Conservation (phyloP, 257 asterid species). For the Craterostigma plantagineum region DNA sequence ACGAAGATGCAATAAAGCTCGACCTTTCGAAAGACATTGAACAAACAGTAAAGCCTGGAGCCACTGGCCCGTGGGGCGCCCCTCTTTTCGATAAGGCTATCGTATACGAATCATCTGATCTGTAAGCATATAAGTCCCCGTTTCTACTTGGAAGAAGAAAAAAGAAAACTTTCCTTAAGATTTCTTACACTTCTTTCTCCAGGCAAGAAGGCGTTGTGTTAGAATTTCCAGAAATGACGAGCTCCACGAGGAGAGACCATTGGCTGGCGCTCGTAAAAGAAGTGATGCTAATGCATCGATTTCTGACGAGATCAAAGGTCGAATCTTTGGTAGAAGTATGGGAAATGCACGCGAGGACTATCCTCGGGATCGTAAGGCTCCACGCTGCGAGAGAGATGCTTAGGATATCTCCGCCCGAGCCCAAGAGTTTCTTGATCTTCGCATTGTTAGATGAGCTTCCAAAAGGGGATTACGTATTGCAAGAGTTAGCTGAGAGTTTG, state of each 20-base stretch:
- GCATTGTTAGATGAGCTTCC: slow-evolving; percentile 58
- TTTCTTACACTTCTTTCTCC: no score
- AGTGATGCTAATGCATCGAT: slow-evolving; percentile 45
- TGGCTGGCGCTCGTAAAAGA: slow-evolving; percentile 82
- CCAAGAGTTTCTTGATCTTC: slow-evolving; percentile 53
- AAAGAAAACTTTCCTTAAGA: no score
- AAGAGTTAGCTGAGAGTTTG: slow-evolving; percentile 45
- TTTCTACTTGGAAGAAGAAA: no score
- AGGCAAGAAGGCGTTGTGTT: slow-evolving; percentile 56
- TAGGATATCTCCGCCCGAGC: slow-evolving; percentile 66
- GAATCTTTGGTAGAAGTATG: slow-evolving; percentile 33
- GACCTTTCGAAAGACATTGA: slow-evolving; percentile 46
- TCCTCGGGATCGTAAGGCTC: slow-evolving; percentile 66
- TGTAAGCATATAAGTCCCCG: no score
- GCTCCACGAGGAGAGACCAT: slow-evolving; percentile 80
- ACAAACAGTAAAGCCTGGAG: slow-evolving; percentile 41
- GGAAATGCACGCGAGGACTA: slow-evolving; percentile 73
- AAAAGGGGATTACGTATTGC: slow-evolving; percentile 65
- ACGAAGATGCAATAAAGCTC: slow-evolving; percentile 56
- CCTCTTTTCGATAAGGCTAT: slow-evolving; percentile 88
- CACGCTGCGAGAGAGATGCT: slow-evolving; percentile 96
- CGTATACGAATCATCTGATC: slow-evolving; percentile 42
- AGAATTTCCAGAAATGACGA: slow-evolving; percentile 88
- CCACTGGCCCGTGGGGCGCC: slow-evolving; percentile 97
- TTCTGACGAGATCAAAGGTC: slow-evolving; percentile 28